Base-by-base conservation (phyloP, 2,329 filamentous ascomycete species). In the Westerdykella aurantiaca region DNA sequence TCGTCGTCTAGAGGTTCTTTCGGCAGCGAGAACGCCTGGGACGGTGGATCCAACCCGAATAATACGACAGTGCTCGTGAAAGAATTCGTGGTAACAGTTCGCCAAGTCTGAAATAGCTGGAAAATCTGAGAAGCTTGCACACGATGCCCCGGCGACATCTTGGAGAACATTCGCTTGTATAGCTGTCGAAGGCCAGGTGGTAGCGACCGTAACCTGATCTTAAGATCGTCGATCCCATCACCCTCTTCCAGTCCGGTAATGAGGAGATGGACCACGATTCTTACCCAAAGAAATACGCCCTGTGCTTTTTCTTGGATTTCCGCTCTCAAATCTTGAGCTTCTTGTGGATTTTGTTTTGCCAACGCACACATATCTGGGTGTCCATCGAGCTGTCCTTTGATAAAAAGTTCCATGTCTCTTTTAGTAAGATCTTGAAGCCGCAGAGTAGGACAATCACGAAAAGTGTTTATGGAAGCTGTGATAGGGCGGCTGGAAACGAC, bases 401-500 rank as follows among this genome's bases (percentile, higher is more conserved):
- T 29, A 29, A 38, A 49, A 9, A 34, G 18, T 7, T 51, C 31
- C 41, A 51, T 45, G 31, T 51, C 49, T 5, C 7, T n/a, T 39
- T 18, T 43, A 1, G 49, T 51, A 7, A 51, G 37, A n/a, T 47
- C 44, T 31, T 51, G 40, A 2, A 52, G 34, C 34, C 34, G 34
- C 6, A 52, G 38, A 14, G 37, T 37, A 22, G 46, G 47, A 38
- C 46, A 52, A 16, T 31, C 37, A 14, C 38, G 34, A 29, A 52
- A 49, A 2, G 31, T 46, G 23, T 43, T 11, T 6, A 51, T 11
- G 33, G 18, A 49, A 4, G 43, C 43, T 37, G 29, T 43, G n/a
- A 50, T 43, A n/a, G 51, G 52, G 12, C 52, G 46, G 31, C 51
- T 53, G 1, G 55, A 56, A 3, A 53, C 43, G 6, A 51, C 31